Evolutionary conservation across 106 monocot genomes (phyloP).

Genomic region (Platanthera guangdongensis): DNA sequence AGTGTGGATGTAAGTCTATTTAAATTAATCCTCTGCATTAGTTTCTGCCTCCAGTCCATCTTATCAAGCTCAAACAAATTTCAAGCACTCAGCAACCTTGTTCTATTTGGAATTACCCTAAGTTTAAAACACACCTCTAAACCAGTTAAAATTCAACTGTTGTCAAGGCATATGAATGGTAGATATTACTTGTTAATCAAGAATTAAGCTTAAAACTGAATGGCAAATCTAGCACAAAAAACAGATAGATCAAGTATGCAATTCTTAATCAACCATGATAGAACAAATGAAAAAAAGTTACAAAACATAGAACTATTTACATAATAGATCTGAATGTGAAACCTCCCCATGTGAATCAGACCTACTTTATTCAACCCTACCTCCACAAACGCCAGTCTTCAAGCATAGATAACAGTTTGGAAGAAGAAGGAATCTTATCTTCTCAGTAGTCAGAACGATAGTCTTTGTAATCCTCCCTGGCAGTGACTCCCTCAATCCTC

Average conservation of each 20-base stretch:
- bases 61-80: not conserved
- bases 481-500: conserved; percentile 26
- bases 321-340: not conserved
- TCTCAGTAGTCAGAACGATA: conserved; percentile 37
- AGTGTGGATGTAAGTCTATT: not conserved
- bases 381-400: not conserved
- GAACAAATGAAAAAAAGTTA: conserved; percentile 1
- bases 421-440: not conserved
- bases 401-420: not conserved
- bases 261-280: not conserved
- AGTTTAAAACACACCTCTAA: not conserved
- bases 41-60: not conserved
- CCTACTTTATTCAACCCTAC: conserved; percentile 14
- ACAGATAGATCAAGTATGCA: not conserved
- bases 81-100: not conserved
- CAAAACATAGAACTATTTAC: conserved; percentile 11
- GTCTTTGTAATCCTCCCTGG: conserved; percentile 47
- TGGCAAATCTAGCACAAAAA: not conserved
- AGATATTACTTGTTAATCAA: not conserved
- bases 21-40: not conserved
- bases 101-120: not conserved
- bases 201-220: not conserved
- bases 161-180: not conserved
- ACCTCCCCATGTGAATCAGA: not conserved
- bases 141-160: not conserved